Evolutionary conservation across 805 yeast species (phyloP).

Genomic region (Candida krabiensis): DNA sequence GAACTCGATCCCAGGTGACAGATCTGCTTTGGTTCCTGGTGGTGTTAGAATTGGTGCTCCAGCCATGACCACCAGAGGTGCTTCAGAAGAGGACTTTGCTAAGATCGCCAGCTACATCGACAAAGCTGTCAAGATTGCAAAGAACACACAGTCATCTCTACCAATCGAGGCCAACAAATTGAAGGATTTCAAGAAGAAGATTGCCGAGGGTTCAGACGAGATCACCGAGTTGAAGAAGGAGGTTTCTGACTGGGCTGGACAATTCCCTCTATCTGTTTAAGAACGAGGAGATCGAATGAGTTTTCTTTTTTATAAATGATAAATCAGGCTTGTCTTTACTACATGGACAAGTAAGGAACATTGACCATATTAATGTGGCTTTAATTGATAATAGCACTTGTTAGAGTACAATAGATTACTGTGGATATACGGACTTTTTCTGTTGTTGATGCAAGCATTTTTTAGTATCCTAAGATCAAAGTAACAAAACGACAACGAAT

Average conservation of each 20-base stretch:
- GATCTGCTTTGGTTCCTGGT: slow-evolving; percentile 93
- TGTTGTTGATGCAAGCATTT: too few relatives aligned
- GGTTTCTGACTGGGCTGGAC: slow-evolving; percentile 89
- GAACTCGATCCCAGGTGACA: slow-evolving; percentile 97
- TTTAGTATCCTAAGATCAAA: too few relatives aligned
- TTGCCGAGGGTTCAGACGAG: slow-evolving; percentile 70
- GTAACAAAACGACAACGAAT: too few relatives aligned
- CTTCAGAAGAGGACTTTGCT: slow-evolving; percentile 81
- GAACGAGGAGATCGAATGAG: too few relatives aligned
- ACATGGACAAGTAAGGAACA: too few relatives aligned
- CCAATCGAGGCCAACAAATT: slow-evolving; percentile 94
- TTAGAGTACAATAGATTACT: too few relatives aligned
- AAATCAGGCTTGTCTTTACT: too few relatives aligned
- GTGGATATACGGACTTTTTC: too few relatives aligned
- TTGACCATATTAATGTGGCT: too few relatives aligned
- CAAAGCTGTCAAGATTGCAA: slow-evolving; percentile 74
- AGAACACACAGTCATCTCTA: slow-evolving; percentile 69
- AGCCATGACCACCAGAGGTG: slow-evolving; percentile 97
- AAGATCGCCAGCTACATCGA: slow-evolving; percentile 80
- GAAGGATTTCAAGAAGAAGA: slow-evolving; percentile 90
- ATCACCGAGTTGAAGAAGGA: slow-evolving; percentile 69
- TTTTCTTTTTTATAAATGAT: too few relatives aligned
- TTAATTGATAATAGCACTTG: too few relatives aligned
- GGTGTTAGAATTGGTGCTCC: slow-evolving; percentile 98
- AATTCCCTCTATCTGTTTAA: slow-evolving; percentile 68